These are phyloP conservation scores for Fusarium fracticaudum DNA, from an alignment of 2,329 filamentous ascomycete genomes.

Conservation along the genomic window DNA sequence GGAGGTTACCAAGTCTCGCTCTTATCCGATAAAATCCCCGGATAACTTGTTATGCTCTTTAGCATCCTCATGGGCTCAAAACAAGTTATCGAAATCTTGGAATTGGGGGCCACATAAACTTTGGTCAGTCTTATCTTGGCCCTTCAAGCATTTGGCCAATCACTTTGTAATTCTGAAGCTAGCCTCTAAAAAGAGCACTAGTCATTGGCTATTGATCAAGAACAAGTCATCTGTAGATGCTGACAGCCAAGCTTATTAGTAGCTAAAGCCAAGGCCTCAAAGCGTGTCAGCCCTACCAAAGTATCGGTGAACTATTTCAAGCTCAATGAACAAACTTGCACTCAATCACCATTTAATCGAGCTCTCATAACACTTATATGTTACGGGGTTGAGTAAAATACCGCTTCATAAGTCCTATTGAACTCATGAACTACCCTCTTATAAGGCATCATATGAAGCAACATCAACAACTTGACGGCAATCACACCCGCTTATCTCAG, in stretches of 20 bases:
- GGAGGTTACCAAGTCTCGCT: accelerated
- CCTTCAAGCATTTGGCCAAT: not conserved
- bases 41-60: not conserved
- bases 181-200: not conserved
- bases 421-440: not conserved
- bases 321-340: not conserved
- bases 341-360: not conserved
- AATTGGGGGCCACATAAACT: not conserved
- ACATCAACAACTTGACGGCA: not conserved
- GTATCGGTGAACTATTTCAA: not conserved
- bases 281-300: constrained; percentile 9
- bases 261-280: not conserved
- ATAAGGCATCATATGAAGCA: not conserved
- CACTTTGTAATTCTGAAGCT: not conserved
- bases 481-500: constrained; percentile 17
- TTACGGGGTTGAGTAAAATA: not conserved
- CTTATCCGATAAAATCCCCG: accelerated
- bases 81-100: not conserved
- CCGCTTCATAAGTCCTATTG: not conserved
- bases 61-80: not conserved
- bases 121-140: not conserved
- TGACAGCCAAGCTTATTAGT: constrained; percentile 9
- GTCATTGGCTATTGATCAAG: not conserved
- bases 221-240: not conserved
- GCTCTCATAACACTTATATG: accelerated